Conservation (phyloP, 129 eudicot genomes). For the Flaveria bidentis region DNA sequence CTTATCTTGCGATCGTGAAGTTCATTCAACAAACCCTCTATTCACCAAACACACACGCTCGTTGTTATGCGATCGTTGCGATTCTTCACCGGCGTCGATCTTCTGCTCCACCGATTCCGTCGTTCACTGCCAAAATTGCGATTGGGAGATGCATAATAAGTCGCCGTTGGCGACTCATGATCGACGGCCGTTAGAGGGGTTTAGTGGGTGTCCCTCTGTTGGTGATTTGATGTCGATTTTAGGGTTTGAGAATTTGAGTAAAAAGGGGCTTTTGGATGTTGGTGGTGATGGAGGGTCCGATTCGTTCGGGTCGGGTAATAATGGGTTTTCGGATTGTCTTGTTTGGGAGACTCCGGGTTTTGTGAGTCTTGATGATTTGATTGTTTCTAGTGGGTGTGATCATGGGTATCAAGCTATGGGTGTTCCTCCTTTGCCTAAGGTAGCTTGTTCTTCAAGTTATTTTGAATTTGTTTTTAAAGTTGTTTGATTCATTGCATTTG, state of each 20-base stretch:
- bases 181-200: slow-evolving; percentile 72
- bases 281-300: slow-evolving; percentile 34
- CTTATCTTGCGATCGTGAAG: slow-evolving; percentile 68
- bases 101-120: slow-evolving; percentile 58
- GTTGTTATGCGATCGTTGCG: slow-evolving; percentile 68
- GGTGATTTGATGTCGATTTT: slow-evolving; percentile 50
- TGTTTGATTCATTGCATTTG: neutral
- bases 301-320: slow-evolving; percentile 40
- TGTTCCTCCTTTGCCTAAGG: slow-evolving; percentile 90
- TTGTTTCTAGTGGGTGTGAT: slow-evolving; percentile 48
- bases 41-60: slow-evolving; percentile 75
- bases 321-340: slow-evolving; percentile 47
- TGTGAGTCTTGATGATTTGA: slow-evolving; percentile 76
- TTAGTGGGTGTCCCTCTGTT: slow-evolving; percentile 66
- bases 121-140: slow-evolving; percentile 87
- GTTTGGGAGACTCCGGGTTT: slow-evolving; percentile 84
- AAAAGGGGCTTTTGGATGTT: slow-evolving; percentile 38
- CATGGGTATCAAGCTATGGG: slow-evolving; percentile 72
- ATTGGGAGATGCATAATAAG: slow-evolving; percentile 62
- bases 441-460: neutral
- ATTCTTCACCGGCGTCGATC: slow-evolving; percentile 67
- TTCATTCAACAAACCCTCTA: slow-evolving; percentile 75
- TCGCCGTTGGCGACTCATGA: slow-evolving; percentile 40
- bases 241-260: slow-evolving; percentile 74
- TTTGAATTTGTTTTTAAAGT: neutral